Percentiles rank a stretch among this genome's conserved stretches.
These are phyloP conservation scores for Cladobotryum protrusum DNA, from an alignment of 2,329 filamentous ascomycete species.

Conservation along the genomic window DNA sequence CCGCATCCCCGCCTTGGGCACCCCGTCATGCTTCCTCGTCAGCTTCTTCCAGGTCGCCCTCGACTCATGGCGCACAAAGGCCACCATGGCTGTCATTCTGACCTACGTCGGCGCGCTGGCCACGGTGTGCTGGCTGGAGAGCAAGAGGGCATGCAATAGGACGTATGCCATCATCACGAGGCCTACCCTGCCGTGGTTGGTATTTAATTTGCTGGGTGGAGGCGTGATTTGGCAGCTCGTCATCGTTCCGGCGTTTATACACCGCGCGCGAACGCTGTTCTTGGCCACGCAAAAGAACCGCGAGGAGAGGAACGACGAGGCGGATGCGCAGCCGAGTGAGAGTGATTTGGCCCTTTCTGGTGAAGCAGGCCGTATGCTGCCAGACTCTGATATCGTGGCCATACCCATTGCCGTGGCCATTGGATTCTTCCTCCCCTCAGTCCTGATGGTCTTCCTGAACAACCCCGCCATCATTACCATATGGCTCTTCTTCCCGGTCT, in stretches of 20 bases:
- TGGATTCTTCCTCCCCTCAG: conserved; percentile 42
- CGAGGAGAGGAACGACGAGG: conserved; percentile 25
- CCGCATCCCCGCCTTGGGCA: conserved; percentile 38
- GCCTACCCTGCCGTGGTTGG: conserved; percentile 38
- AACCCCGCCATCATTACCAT: conserved; percentile 31
- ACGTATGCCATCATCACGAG: conserved; percentile 30
- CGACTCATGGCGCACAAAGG: conserved; percentile 33
- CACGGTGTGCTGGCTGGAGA: conserved; percentile 45
- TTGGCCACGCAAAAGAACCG: conserved; percentile 27
- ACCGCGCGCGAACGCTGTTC: conserved; percentile 33
- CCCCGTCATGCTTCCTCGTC: conserved; percentile 43
- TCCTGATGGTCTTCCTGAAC: conserved; percentile 39
- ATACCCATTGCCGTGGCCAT: conserved; percentile 44
- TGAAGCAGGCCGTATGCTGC: conserved; percentile 31
- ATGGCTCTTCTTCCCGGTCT: conserved; percentile 50
- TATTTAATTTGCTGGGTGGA: conserved; percentile 44
- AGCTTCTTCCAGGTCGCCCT: conserved; percentile 43
- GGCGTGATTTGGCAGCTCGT: conserved; percentile 47
- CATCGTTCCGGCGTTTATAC: conserved; percentile 44
- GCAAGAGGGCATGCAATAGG: conserved; percentile 37
- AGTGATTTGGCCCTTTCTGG: conserved; percentile 1
- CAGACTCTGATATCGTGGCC: conserved; percentile 49
- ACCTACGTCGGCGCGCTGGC: conserved; percentile 41
- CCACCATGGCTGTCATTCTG: conserved; percentile 37
- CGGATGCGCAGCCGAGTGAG: conserved; percentile 10